Conservation (phyloP, 2,329 filamentous ascomycete species). For the Microthyrium microscopicum region DNA sequence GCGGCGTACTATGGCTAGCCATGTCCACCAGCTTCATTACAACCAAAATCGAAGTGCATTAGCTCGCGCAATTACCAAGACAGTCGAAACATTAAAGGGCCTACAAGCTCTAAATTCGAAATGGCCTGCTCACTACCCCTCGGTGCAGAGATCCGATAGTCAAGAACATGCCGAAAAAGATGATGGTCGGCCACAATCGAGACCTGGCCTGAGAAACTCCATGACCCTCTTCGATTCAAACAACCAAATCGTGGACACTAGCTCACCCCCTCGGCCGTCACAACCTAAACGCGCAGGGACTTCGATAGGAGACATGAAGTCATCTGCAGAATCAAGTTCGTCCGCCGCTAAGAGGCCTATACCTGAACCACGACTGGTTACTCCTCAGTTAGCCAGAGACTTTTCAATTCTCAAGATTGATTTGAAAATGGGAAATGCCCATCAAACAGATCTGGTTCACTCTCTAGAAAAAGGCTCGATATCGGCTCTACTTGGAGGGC, state of each 20-base stretch:
- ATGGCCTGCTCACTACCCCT: slow-evolving; percentile 93
- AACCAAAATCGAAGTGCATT: slow-evolving; percentile 80
- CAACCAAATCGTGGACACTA: slow-evolving; percentile 20
- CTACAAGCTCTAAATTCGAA: slow-evolving; percentile 77
- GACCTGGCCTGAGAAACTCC: slow-evolving; percentile 47
- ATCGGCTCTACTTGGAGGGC: slow-evolving; percentile 77
- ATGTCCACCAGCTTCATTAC: slow-evolving; percentile 86
- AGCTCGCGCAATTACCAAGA: slow-evolving; percentile 72
- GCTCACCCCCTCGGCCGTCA: slow-evolving; percentile 30
- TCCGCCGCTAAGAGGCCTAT: slow-evolving; percentile 43
- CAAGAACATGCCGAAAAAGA: slow-evolving; percentile 23
- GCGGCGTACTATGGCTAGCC: slow-evolving; percentile 53
- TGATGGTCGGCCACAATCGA: slow-evolving; percentile 29
- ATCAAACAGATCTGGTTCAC: slow-evolving; percentile 82
- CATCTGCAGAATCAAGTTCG: slow-evolving; percentile 56
- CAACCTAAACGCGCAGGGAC: slow-evolving; percentile 55
- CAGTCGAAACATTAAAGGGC: slow-evolving; percentile 65
- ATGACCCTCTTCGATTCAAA: slow-evolving; percentile 42
- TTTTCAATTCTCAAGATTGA: slow-evolving; percentile 94
- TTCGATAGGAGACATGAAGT: slow-evolving; percentile 40
- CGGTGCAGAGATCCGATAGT: slow-evolving; percentile 44
- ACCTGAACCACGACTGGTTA: slow-evolving; percentile 67
- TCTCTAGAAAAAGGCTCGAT: slow-evolving; percentile 86
- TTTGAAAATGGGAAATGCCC: slow-evolving; percentile 70
- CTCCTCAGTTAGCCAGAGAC: slow-evolving; percentile 84